Conservation (phyloP, 768 basidiomycete species). For the Hypholoma sublateritium region DNA sequence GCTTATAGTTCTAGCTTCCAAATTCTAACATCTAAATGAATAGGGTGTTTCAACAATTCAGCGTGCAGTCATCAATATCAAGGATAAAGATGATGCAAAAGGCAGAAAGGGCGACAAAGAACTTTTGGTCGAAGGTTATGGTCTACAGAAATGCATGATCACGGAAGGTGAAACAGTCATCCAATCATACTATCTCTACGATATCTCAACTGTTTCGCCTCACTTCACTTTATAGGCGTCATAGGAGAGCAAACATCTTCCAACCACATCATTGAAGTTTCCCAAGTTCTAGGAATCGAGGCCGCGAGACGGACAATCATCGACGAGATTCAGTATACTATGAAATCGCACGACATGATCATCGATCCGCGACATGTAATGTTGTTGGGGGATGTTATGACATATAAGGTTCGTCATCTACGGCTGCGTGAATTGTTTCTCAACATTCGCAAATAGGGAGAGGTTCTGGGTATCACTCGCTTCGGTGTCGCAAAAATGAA, state of each 20-base stretch:
- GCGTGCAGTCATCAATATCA: conserved; percentile 95
- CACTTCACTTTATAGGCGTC: conserved; percentile 59
- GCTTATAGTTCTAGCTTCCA: background rate
- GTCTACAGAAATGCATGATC: conserved; percentile 94
- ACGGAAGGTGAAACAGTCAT: conserved; percentile 70
- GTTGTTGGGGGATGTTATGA: conserved; percentile 98
- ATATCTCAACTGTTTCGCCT: background rate
- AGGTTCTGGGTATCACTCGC: conserved; percentile 96
- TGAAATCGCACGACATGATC: conserved; percentile 96
- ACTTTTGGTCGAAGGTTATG: conserved; percentile 95
- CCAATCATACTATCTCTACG: conserved; percentile 8
- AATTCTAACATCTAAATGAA: background rate
- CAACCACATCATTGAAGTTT: conserved; percentile 96
- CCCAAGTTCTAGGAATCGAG: conserved; percentile 96
- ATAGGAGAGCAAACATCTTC: conserved; percentile 90
- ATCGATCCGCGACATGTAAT: conserved; percentile 99
- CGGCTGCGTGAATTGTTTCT: background rate
- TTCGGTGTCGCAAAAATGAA: conserved; percentile 99
- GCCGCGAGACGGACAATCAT: conserved; percentile 93
- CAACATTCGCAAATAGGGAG: conserved; percentile 57
- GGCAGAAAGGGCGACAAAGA: conserved; percentile 90
- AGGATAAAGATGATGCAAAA: conserved; percentile 77
- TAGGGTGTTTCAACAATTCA: conserved; percentile 87
- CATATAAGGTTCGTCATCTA: conserved; percentile 72
- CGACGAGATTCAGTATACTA: conserved; percentile 96